Evolutionary conservation across 441 rosid genomes (phyloP), one percentile per base, ranked within the genome.

Genomic region (Capsella rubella): DNA sequence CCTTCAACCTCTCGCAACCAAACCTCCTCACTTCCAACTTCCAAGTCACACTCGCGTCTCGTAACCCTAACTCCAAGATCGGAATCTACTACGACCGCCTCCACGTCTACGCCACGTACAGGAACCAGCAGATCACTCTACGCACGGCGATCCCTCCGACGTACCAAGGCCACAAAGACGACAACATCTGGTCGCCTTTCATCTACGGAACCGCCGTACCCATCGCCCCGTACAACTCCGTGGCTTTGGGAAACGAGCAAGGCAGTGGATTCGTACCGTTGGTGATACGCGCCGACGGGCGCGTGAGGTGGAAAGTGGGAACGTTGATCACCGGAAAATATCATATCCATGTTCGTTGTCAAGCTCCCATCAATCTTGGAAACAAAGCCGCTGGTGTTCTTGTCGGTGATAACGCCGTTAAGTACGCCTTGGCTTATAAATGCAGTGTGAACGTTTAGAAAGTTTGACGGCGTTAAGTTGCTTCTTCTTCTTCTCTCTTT

Each of bases 31-130:
- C 98, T 18, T 85, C 93, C 78, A 87, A 77, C 82, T 84, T 95
- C 80, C 95, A 88, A 42, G 75, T 92, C 81, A 92, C 99, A 16
- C 4, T 92, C 76, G 85, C 89, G n/a, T 71, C 89, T 28, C 91
- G 91, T 16, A 93, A 95, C 82, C 97, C 92, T 0, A 93, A 95
- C 71, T 86, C 88, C 74, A 78, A 69, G 39, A 82, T 95, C 75
- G 98, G 96, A 1, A 67, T 95, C 77, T 92, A 91, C 87, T 95
- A 89, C 84, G 98, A 92, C 81, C 83, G 69, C 61, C 91, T 92
- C 55, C 89, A 85, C 75, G 52, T 87, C 65, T 92, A 88, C 62
- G 96, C 93, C 28, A 78, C 82, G 4, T 95, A 95, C 77, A 86
- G 81, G n/a, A 71, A 54, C 88, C 98, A 95, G 66, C 98, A 90